These are phyloP conservation scores for Fomes fomentarius DNA, from an alignment of 1,284 basidiomycete genomes.

Conservation along the genomic window DNA sequence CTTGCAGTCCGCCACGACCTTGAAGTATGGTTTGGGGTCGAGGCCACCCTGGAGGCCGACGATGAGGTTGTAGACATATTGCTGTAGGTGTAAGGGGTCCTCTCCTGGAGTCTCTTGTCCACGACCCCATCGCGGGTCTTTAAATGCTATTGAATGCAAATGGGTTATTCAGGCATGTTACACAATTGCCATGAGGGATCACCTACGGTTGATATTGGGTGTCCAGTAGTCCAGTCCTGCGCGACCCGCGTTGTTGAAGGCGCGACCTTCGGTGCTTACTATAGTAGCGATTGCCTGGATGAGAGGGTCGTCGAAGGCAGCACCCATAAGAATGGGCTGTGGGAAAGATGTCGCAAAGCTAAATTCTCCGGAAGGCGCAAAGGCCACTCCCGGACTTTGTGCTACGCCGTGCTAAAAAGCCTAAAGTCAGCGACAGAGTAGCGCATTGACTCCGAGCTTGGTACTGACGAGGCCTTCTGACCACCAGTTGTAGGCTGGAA, in stretches of 20 bases:
- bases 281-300: conserved; percentile 49
- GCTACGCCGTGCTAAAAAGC: conserved; percentile 52
- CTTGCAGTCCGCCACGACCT: conserved; percentile 58
- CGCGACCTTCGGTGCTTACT: conserved; percentile 58
- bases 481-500: conserved; percentile 59
- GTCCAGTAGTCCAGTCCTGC: conserved; percentile 60
- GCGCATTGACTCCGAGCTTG: background rate
- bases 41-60: conserved; percentile 59
- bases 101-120: conserved; percentile 66
- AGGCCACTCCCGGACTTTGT: conserved; percentile 51
- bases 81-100: conserved; percentile 54
- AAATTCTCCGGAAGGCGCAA: conserved; percentile 50
- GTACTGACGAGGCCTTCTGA: conserved; percentile 49
- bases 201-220: conserved; percentile 55
- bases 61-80: conserved; percentile 57
- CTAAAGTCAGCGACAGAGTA: background rate
- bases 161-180: background rate
- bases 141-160: conserved; percentile 40
- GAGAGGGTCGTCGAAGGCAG: conserved; percentile 50
- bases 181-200: background rate
- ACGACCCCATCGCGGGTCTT: conserved; percentile 62
- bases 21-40: conserved; percentile 51
- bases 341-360: conserved; percentile 62
- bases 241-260: conserved; percentile 54
- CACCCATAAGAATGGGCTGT: conserved; percentile 39